These are phyloP conservation scores for Yarrowia bubula DNA, from an alignment of 805 yeast species.

Conservation along the genomic window DNA sequence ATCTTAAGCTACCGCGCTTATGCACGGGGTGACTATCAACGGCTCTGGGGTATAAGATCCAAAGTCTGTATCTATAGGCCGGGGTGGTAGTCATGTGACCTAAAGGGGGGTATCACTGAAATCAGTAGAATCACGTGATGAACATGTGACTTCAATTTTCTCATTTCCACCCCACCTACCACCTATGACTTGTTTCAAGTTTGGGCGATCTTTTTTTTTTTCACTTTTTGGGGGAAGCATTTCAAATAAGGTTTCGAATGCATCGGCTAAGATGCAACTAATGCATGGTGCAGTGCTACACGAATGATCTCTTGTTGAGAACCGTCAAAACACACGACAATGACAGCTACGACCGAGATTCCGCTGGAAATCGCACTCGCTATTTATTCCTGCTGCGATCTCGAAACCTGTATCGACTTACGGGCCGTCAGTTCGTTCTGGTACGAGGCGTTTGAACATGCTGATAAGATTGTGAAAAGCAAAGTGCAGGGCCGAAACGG, in stretches of 20 bases:
- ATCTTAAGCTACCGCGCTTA: too few species aligned
- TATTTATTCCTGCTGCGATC: background rate
- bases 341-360: background rate
- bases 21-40: too few species aligned
- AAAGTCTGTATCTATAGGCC: too few species aligned
- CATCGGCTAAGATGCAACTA: background rate
- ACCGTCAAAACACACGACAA: too few species aligned
- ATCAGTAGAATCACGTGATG: too few species aligned
- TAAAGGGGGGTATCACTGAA: too few species aligned
- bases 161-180: too few species aligned
- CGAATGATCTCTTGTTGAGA: background rate
- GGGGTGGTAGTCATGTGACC: too few species aligned
- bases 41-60: too few species aligned
- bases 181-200: too few species aligned
- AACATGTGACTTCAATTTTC: too few species aligned
- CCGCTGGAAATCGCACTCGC: background rate
- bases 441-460: background rate
- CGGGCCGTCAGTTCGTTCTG: background rate
- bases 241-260: background rate
- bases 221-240: background rate
- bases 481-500: background rate
- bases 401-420: background rate
- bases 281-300: background rate
- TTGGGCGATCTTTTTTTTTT: background rate
- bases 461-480: background rate